These are phyloP conservation scores for Lonicera japonica DNA, from an alignment of 129 eudicot genomes.

Conservation along the genomic window DNA sequence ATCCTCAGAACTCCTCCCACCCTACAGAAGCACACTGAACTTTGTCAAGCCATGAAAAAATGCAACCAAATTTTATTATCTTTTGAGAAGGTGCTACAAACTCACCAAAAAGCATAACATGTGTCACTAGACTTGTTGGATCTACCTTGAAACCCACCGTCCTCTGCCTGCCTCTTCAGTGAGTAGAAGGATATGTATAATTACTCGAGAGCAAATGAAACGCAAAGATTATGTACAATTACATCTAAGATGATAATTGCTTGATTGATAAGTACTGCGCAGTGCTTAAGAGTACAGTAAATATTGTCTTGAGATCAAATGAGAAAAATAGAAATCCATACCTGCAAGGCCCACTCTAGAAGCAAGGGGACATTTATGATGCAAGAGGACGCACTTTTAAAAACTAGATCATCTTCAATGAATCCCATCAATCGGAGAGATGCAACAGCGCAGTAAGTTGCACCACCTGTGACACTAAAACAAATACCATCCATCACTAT, in stretches of 20 bases:
- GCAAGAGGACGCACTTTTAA: slow-evolving; percentile 36
- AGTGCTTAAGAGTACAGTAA: neutral
- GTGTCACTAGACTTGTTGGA: slow-evolving; percentile 89
- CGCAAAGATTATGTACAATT: no score
- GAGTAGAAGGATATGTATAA: slow-evolving; percentile 9
- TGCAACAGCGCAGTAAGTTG: slow-evolving; percentile 95
- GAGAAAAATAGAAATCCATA: slow-evolving; percentile 11
- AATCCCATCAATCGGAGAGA: slow-evolving; percentile 92
- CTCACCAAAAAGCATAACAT: slow-evolving; percentile 94
- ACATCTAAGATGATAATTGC: neutral
- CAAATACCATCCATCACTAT: slow-evolving; percentile 41
- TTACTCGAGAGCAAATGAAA: no score
- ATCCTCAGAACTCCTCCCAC: slow-evolving; percentile 79
- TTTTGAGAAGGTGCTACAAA: slow-evolving; percentile 2
- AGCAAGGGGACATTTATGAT: slow-evolving; percentile 68
- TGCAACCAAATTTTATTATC: slow-evolving; percentile 3
- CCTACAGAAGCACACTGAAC: slow-evolving; percentile 39
- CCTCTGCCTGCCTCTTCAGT: slow-evolving; percentile 77
- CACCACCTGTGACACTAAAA: slow-evolving; percentile 96
- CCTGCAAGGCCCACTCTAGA: slow-evolving; percentile 90
- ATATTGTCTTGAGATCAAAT: neutral
- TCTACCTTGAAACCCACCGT: slow-evolving; percentile 97
- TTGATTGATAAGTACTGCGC: neutral
- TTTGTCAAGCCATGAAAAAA: neutral
- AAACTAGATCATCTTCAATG: slow-evolving; percentile 54